Base-by-base conservation (phyloP, 2,329 filamentous ascomycete genomes). In the Apiospora hydei region DNA sequence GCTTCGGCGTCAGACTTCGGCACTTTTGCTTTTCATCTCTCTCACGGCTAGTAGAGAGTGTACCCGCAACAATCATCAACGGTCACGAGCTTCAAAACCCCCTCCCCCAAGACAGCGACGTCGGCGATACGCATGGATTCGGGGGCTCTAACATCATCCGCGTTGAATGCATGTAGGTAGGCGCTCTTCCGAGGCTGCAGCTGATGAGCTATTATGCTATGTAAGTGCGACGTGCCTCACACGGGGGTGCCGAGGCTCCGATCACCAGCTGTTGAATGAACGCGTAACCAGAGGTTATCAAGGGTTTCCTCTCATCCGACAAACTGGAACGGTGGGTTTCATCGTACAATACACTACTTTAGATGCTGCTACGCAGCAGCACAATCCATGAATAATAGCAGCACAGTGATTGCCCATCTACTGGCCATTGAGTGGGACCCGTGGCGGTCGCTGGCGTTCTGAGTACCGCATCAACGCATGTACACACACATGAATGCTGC, bases 261-360 rank as follows among this genome's bases (percentile, higher is more conserved):
- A 64, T 41, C 57, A 64, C 57, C 41, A 64, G 24, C 34, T 41
- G 49, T 8, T 10, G 26, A 11, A 41, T 1, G 57, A 64, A 64
- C 34, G 57, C 57, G 57, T 64, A 64, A 61, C 57, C 34, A 13
- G 16, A 26, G 49, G 21, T 11, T 43, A 49, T 10, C 18, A 10
- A 21, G 41, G n/a, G 30, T 21, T 64, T 64, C 57, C 57, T 64
- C 57, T 64, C 57, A 41, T 64, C 57, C 57, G 57, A 41, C 57
- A 4, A 34, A 64, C 34, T 64, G 57, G 57, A 41, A 41, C 34
- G 57, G 57, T 41, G 57, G 57, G 57, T 64, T 64, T 64, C 57
- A 64, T 64, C 53, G 30, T 38, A 26, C 30, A 61, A 61, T 38
- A 38, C 18, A 49, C 46, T 49, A 49, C 46, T 49, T n/a, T 49